Percentiles rank a stretch among this genome's conserved stretches.
Conservation (phyloP, 495 filamentous ascomycete genomes). For the Cercophora samala region DNA sequence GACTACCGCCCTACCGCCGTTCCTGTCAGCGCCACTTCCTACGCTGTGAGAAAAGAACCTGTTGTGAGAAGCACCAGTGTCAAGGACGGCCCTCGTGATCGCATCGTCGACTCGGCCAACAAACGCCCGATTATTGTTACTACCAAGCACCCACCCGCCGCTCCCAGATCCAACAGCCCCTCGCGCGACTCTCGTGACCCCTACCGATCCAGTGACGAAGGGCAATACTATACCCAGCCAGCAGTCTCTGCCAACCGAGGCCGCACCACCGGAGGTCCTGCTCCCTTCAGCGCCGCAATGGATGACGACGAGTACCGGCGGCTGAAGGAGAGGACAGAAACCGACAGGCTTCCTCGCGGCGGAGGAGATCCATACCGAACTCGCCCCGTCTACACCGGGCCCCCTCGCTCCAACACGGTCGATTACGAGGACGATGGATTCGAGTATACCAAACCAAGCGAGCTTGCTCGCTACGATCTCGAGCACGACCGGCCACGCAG, state of each 20-base stretch:
- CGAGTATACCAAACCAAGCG: conserved; percentile 68
- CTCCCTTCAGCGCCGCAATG: conserved; percentile 35
- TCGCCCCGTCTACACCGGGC: conserved; percentile 35
- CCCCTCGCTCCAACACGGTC: conserved; percentile 38
- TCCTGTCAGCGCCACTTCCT: conserved; percentile 43
- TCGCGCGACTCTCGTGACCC: conserved; percentile 46
- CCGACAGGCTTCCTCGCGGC: conserved; percentile 36
- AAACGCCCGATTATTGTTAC: conserved; percentile 50
- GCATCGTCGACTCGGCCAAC: conserved; percentile 36
- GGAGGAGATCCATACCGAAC: conserved; percentile 38
- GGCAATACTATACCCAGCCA: conserved; percentile 48
- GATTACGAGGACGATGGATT: conserved; percentile 66
- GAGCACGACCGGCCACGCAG: conserved; percentile 46
- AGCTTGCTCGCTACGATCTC: conserved; percentile 64
- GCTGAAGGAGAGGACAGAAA: conserved; percentile 43
- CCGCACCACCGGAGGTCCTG: conserved; percentile 26
- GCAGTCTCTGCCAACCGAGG: conserved; percentile 45
- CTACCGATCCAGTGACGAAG: conserved; percentile 48
- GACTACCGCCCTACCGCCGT: conserved; percentile 31
- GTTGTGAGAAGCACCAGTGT: conserved; percentile 40
- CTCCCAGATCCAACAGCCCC: conserved; percentile 41
- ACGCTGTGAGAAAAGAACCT: conserved; percentile 48
- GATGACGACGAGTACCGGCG: conserved; percentile 46
- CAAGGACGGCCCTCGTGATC: conserved; percentile 36
- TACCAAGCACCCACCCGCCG: conserved; percentile 33